Percentiles rank a stretch among this genome's conserved stretches.
Conservation (phyloP, 495 filamentous ascomycete genomes). For the Podospora sp. region DNA sequence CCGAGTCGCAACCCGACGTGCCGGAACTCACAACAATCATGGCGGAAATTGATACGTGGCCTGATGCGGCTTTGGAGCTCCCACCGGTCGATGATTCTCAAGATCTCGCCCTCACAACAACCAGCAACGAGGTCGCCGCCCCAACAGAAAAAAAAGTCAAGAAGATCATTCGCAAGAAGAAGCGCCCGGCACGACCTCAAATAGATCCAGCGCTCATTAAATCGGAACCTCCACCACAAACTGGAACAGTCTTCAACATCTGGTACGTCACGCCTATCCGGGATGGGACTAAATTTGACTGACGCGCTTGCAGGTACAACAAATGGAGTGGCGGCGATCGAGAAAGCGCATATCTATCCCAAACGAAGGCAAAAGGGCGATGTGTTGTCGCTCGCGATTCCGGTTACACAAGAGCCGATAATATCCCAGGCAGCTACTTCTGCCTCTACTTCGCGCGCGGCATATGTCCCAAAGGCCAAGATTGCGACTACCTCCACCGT, state of each 20-base stretch:
- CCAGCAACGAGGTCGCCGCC: constrained; percentile 49
- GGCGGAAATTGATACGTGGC: constrained; percentile 24
- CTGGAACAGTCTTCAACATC: constrained; percentile 84
- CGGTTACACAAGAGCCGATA: constrained; percentile 89
- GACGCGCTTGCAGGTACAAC: constrained; percentile 58
- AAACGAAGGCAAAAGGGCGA: constrained; percentile 68
- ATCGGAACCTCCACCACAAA: constrained; percentile 81
- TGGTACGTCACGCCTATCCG: constrained; percentile 19
- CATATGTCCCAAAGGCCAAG: constrained; percentile 71
- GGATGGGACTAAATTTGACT: not conserved
- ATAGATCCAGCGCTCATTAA: constrained; percentile 80
- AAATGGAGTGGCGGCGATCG: constrained; percentile 95
- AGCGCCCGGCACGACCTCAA: constrained; percentile 69
- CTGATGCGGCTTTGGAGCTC: constrained; percentile 14
- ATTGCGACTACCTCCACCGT: constrained; percentile 94
- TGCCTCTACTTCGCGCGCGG: constrained; percentile 83
- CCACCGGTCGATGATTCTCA: constrained; percentile 17
- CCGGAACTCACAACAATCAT: constrained; percentile 2
- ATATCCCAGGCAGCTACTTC: constrained; percentile 74
- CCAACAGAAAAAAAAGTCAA: constrained; percentile 60
- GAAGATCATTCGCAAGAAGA: constrained; percentile 67
- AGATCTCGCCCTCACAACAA: constrained; percentile 40
- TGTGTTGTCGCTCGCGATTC: constrained; percentile 81
- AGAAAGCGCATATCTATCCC: constrained; percentile 83
- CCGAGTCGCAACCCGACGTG: too few species aligned